phyloP scores from a whole-genome alignment of 106 monocot genomes.

The Agapanthus africanus region DNA sequence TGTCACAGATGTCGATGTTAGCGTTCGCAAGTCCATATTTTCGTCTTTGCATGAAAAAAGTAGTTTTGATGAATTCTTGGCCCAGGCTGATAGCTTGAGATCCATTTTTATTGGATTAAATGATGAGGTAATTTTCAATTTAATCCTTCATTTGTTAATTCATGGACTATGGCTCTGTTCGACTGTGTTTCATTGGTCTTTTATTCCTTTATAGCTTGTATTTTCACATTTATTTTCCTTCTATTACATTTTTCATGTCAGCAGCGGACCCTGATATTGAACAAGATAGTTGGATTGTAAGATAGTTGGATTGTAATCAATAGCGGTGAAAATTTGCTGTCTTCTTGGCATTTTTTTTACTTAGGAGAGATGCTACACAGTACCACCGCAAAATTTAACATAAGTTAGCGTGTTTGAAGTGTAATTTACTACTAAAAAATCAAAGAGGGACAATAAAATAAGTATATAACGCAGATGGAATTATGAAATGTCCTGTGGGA shows the following conservation, averaged over 20 bases:
- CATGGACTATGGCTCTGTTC: too few relatives aligned
- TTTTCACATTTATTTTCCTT: neutral
- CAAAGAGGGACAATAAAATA: neutral
- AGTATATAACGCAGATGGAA: neutral
- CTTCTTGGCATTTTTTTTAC: neutral
- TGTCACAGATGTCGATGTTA: constrained; percentile 89
- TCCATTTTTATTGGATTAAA: constrained; percentile 93
- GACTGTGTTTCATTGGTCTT: too few relatives aligned
- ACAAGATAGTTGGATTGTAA: neutral
- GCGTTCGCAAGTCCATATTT: constrained; percentile 73
- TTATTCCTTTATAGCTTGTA: too few relatives aligned
- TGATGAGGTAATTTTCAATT: constrained; percentile 96
- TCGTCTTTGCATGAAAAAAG: constrained; percentile 50
- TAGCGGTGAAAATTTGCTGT: neutral
- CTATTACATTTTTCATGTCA: neutral
- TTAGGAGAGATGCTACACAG: neutral
- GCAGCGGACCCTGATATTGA: too few relatives aligned
- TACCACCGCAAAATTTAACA: neutral
- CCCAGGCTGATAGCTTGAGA: constrained; percentile 80
- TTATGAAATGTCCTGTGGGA: neutral
- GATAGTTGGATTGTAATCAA: neutral
- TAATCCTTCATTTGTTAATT: too few relatives aligned
- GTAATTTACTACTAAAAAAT: neutral
- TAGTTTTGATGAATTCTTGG: constrained; percentile 89
- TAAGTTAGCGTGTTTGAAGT: neutral